Evolutionary conservation across 495 filamentous ascomycete genomes (phyloP).

Genomic region (Aspergillus sclerotioniger): DNA sequence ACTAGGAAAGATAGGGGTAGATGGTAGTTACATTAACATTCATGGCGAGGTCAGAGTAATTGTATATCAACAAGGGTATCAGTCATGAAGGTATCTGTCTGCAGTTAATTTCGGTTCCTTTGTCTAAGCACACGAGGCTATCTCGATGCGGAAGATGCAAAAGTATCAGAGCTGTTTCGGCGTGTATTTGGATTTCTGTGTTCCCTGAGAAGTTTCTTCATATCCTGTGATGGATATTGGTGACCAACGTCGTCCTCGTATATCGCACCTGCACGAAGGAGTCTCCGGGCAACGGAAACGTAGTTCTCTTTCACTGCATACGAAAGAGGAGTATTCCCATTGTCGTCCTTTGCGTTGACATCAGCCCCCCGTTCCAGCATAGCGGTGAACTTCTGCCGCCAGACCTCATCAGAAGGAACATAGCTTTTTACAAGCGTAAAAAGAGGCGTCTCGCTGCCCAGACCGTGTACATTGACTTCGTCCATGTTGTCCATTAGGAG

Average conservation of each 20-base stretch:
- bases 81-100: too few species aligned
- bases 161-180: not conserved
- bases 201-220: not conserved
- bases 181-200: not conserved
- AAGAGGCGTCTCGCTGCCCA: conserved; percentile 5
- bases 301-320: not conserved
- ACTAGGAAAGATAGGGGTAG: too few species aligned
- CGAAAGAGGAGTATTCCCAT: not conserved
- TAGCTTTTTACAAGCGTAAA: conserved; percentile 4
- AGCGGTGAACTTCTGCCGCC: conserved; percentile 2
- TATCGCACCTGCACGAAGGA: not conserved
- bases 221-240: not conserved
- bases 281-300: not conserved
- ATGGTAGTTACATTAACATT: too few species aligned
- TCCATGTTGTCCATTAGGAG: not conserved
- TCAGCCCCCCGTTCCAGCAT: conserved; percentile 1
- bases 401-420: not conserved
- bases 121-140: not conserved
- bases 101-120: not conserved
- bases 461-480: not conserved
- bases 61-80: too few species aligned
- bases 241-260: not conserved
- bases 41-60: too few species aligned
- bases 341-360: not conserved
- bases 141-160: not conserved